These are phyloP conservation scores for Posidonia oceanica DNA, from an alignment of 116 monocot genomes.

Conservation along the genomic window DNA sequence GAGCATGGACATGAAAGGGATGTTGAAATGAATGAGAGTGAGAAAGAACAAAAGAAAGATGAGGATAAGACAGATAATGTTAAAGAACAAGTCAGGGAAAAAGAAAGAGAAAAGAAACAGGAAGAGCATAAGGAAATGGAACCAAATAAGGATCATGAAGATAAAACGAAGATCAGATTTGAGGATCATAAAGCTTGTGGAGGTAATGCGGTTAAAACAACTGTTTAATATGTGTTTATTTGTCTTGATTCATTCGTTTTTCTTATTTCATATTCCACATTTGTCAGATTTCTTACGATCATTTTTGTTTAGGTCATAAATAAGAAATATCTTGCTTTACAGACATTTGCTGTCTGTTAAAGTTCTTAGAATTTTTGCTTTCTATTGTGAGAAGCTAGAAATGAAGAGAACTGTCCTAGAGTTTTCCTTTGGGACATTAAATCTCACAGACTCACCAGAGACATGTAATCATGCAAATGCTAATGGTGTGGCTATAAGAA, in stretches of 20 bases:
- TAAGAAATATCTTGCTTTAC: no score
- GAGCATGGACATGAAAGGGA: slow-evolving; percentile 36
- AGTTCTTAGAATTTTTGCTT: no score
- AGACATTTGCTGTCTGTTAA: no score
- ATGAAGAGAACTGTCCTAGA: no score
- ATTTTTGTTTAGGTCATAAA: no score
- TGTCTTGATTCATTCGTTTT: neutral
- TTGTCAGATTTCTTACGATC: neutral
- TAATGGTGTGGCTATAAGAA: no score
- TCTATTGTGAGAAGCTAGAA: no score
- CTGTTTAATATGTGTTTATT: neutral
- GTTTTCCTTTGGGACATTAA: no score
- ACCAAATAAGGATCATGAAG: slow-evolving; percentile 29
- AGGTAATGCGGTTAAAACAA: slow-evolving; percentile 21
- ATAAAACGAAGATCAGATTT: slow-evolving; percentile 26
- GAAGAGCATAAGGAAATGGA: slow-evolving; percentile 39
- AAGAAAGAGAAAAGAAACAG: slow-evolving; percentile 45
- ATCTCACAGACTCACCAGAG: no score
- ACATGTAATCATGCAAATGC: no score
- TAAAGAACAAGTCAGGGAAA: slow-evolving; percentile 49
- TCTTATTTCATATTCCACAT: neutral
- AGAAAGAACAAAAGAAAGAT: slow-evolving; percentile 36
- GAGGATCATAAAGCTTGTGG: slow-evolving; percentile 41
- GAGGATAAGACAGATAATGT: slow-evolving; percentile 37
- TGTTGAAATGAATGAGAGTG: slow-evolving; percentile 46